Evolutionary conservation across 202 grass and related monocot genomes (phyloP).

Genomic region (Cymbopogon flexuosus): DNA sequence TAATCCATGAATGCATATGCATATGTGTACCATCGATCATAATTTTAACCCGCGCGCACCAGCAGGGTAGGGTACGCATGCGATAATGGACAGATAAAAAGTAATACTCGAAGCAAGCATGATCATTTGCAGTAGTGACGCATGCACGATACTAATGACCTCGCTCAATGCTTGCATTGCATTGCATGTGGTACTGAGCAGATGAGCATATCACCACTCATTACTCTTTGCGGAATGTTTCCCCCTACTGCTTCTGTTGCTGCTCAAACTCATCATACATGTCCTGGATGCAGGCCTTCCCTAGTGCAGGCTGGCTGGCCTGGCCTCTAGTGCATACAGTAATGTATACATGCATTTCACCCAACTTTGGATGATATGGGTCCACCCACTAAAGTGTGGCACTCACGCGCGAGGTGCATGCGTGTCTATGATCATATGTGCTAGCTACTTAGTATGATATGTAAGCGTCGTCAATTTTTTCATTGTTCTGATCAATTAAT

Average conservation of each 20-base stretch:
- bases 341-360: neutral
- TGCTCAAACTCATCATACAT: constrained; percentile 42
- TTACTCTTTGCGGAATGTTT: constrained; percentile 53
- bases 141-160: constrained; percentile 36
- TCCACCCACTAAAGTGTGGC: neutral
- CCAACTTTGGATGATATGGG: neutral
- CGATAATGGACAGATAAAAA: constrained; percentile 42
- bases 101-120: constrained; percentile 35
- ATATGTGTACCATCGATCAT: neutral
- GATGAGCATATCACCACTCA: constrained; percentile 30
- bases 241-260: constrained; percentile 14
- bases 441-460: neutral
- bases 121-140: constrained; percentile 47
- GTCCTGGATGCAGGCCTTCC: neutral
- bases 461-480: neutral
- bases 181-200: neutral
- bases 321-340: neutral
- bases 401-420: neutral
- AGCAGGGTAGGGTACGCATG: neutral
- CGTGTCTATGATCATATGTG: constrained; percentile 34
- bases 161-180: constrained; percentile 6
- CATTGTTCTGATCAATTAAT: neutral
- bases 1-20: neutral
- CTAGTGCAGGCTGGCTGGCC: neutral
- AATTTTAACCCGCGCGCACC: neutral